phyloP scores from a whole-genome alignment of 176 grass and related monocot species.

The Zizania latifolia region DNA sequence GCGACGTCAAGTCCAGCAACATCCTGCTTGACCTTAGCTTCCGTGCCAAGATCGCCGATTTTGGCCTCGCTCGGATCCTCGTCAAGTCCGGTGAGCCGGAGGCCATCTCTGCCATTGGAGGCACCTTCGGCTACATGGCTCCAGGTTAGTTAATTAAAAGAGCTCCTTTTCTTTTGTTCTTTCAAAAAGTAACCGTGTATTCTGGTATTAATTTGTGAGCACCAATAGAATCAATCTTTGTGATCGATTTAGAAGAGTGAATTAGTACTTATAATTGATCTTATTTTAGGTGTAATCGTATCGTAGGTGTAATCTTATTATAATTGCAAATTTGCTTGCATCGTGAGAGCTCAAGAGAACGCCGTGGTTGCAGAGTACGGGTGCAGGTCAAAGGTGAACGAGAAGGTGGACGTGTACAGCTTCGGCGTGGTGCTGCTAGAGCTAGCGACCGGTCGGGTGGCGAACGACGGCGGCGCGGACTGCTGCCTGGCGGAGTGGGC shows the following conservation, averaged over 20 bases:
- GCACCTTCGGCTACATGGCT: slow-evolving; percentile 80
- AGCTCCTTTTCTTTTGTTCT: too few species aligned
- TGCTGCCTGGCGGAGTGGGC: slow-evolving; percentile 48
- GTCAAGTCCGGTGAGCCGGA: slow-evolving; percentile 38
- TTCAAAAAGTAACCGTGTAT: too few species aligned
- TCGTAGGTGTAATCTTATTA: too few species aligned
- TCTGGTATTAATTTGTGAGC: too few species aligned
- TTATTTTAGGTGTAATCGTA: too few species aligned
- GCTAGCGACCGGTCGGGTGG: slow-evolving; percentile 34
- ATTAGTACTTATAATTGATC: too few species aligned
- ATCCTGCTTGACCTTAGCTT: slow-evolving; percentile 57
- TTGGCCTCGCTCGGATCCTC: slow-evolving; percentile 53
- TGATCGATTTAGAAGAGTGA: background rate
- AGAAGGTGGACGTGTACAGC: slow-evolving; percentile 84
- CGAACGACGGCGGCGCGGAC: slow-evolving; percentile 25
- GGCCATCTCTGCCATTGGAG: slow-evolving; percentile 27
- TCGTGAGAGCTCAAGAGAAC: background rate
- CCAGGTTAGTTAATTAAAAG: slow-evolving; percentile 31
- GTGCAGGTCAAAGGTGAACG: slow-evolving; percentile 19
- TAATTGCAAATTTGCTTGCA: too few species aligned
- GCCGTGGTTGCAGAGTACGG: slow-evolving; percentile 37
- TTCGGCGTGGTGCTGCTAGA: slow-evolving; percentile 80
- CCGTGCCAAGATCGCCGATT: slow-evolving; percentile 56
- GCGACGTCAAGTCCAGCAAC: slow-evolving; percentile 79
- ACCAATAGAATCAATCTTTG: too few species aligned